A percentile compares a stretch with the other conserved stretches of the same genome.
phyloP scores from a whole-genome alignment of 192 early-diverging fungal genomes.

The Umbelopsis vinacea region DNA sequence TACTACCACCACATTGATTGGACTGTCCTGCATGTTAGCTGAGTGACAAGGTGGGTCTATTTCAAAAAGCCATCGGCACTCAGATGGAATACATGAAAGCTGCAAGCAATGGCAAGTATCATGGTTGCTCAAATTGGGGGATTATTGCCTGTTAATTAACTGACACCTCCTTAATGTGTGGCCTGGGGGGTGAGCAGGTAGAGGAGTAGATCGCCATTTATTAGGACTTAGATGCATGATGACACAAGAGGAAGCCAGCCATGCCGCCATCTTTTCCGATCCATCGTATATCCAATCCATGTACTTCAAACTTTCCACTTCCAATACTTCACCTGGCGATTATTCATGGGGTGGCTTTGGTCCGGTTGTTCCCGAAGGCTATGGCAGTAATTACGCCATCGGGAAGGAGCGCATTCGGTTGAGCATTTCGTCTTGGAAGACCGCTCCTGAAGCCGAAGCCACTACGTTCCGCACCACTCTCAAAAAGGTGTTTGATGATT shows the following conservation, averaged over 20 bases:
- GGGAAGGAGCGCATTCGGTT: slow-evolving; percentile 70
- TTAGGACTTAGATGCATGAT: slow-evolving; percentile 81
- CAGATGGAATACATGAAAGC: slow-evolving; percentile 81
- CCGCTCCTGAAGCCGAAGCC: slow-evolving; percentile 48
- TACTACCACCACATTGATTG: too few relatives aligned
- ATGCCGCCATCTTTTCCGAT: slow-evolving; percentile 80
- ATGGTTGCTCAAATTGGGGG: not conserved
- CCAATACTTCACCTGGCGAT: slow-evolving; percentile 76
- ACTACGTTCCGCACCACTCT: slow-evolving; percentile 67
- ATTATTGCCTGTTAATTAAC: not conserved
- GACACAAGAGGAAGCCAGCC: slow-evolving; percentile 57
- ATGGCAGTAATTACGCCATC: slow-evolving; percentile 86
- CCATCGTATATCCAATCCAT: slow-evolving; percentile 76
- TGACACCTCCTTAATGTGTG: not conserved
- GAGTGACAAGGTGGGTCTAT: slow-evolving; percentile 51
- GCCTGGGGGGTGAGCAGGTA: slow-evolving; percentile 37
- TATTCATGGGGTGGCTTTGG: slow-evolving; percentile 83
- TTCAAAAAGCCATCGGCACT: slow-evolving; percentile 67
- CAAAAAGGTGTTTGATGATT: slow-evolving; percentile 61
- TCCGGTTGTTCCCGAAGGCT: slow-evolving; percentile 82
- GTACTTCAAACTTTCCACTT: slow-evolving; percentile 83
- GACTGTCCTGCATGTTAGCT: slow-evolving; percentile 5
- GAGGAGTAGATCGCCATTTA: slow-evolving; percentile 93
- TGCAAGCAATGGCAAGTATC: slow-evolving; percentile 58
- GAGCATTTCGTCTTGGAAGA: slow-evolving; percentile 64